phyloP scores from a whole-genome alignment of 352 stramenopile genomes.

The Halophytophthora batemanensis region DNA sequence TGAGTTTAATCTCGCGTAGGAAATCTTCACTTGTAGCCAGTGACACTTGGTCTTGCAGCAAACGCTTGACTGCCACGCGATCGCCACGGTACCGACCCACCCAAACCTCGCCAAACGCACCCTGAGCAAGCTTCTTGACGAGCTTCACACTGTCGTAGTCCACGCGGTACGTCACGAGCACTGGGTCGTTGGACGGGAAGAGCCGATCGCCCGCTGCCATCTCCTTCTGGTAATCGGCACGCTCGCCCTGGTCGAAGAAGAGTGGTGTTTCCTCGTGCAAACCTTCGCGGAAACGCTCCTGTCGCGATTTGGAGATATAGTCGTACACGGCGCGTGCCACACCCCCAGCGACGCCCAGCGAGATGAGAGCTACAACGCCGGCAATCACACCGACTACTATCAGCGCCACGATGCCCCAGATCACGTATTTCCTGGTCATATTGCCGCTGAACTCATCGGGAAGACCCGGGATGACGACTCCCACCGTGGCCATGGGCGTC shows the following conservation, averaged over 20 bases:
- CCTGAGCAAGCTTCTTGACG: conserved; percentile 60
- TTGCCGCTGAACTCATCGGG: conserved; percentile 14
- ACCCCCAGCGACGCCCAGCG: conserved; percentile 33
- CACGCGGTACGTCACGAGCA: conserved; percentile 68
- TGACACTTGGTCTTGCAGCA: conserved; percentile 43
- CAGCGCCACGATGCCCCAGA: conserved; percentile 34
- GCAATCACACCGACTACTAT: conserved; percentile 29
- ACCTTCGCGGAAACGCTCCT: conserved; percentile 37
- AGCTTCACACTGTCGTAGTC: conserved; percentile 70
- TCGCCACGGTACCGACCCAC: conserved; percentile 56
- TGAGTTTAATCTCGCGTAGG: conserved; percentile 66
- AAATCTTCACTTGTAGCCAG: conserved; percentile 59
- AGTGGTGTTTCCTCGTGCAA: conserved; percentile 71
- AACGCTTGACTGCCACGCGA: conserved; percentile 57
- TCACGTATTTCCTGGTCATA: conserved; percentile 50
- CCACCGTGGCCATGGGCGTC: conserved; percentile 30
- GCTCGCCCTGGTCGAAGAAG: conserved; percentile 69
- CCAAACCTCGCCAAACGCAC: conserved; percentile 73
- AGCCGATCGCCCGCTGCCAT: conserved; percentile 55
- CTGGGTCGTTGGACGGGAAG: conserved; percentile 66
- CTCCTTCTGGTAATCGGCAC: conserved; percentile 55
- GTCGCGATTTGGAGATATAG: conserved; percentile 32
- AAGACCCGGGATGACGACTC: conserved; percentile 34
- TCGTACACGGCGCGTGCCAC: conserved; percentile 42
- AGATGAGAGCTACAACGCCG: conserved; percentile 24